Evolutionary conservation across 169 alveolate species (phyloP).

Genomic region (Plasmodium yoelii): DNA sequence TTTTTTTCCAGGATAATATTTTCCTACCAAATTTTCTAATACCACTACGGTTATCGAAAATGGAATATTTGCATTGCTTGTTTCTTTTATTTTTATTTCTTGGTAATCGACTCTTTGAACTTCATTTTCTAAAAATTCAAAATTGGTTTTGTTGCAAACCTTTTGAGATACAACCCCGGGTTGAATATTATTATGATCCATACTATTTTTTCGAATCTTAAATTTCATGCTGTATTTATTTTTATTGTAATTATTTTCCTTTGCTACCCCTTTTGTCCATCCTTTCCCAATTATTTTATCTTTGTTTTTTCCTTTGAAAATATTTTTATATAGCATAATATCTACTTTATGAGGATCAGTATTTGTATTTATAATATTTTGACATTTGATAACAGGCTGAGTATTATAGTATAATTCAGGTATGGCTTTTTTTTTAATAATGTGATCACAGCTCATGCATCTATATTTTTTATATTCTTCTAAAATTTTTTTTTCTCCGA

Average conservation of each 20-base stretch:
- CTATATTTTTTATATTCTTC: constrained; percentile 82
- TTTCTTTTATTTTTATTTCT: constrained; percentile 77
- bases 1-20: constrained; percentile 83
- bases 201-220: not conserved
- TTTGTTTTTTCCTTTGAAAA: not conserved
- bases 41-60: constrained; percentile 80
- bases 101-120: constrained; percentile 78
- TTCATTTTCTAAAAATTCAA: constrained; percentile 71
- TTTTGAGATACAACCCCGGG: not conserved
- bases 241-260: not conserved
- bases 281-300: not conserved
- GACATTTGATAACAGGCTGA: constrained; percentile 67
- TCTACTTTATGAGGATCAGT: constrained; percentile 8
- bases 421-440: constrained; percentile 76
- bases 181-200: not conserved
- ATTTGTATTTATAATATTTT: constrained; percentile 26
- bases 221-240: not conserved
- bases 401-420: constrained; percentile 80
- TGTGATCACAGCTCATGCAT: constrained; percentile 79
- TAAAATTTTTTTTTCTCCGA: constrained; percentile 78
- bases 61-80: constrained; percentile 76
- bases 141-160: constrained; percentile 63
- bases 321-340: not conserved
- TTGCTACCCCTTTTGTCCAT: not conserved
- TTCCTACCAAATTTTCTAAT: constrained; percentile 81